phyloP scores from a whole-genome alignment of 2,329 filamentous ascomycete genomes.

The Verticillium albo-atrum region DNA sequence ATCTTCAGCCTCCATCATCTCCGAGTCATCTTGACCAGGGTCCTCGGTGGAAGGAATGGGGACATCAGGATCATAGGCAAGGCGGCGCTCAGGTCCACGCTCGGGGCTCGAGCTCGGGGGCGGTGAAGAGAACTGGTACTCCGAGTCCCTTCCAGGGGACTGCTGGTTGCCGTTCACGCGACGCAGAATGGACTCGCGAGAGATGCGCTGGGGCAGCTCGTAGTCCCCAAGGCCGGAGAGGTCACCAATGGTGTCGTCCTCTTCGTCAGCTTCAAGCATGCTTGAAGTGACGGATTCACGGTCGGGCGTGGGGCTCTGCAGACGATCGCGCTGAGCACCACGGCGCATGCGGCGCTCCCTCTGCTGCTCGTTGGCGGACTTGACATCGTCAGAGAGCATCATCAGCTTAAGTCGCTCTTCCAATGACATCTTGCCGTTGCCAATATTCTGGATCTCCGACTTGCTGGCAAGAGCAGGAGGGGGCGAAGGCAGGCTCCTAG shows the following conservation, averaged over 20 bases:
- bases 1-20: slow-evolving; percentile 40
- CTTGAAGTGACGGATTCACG: slow-evolving; percentile 24
- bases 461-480: slow-evolving; percentile 68
- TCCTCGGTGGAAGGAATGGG: slow-evolving; percentile 83
- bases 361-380: slow-evolving; percentile 60
- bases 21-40: slow-evolving; percentile 49
- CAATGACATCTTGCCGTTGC: slow-evolving; percentile 71
- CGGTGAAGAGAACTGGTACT: slow-evolving; percentile 61
- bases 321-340: slow-evolving; percentile 48
- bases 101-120: slow-evolving; percentile 47
- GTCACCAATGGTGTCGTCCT: slow-evolving; percentile 57
- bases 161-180: slow-evolving; percentile 67
- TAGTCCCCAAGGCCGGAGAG: slow-evolving; percentile 58
- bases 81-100: slow-evolving; percentile 46
- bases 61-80: slow-evolving; percentile 77
- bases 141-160: slow-evolving; percentile 51
- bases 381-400: slow-evolving; percentile 72
- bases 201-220: slow-evolving; percentile 72
- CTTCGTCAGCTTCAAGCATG: slow-evolving; percentile 39
- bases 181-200: slow-evolving; percentile 86
- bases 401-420: slow-evolving; percentile 84
- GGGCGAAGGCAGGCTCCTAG: slow-evolving; percentile 67
- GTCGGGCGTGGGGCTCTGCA: slow-evolving; percentile 37
- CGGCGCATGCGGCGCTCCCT: slow-evolving; percentile 66
- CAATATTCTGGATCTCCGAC: slow-evolving; percentile 72